Evolutionary conservation across 805 yeast genomes (phyloP), one percentile per base, ranked within the genome.

Genomic region (Saccharomycopsis vini): DNA sequence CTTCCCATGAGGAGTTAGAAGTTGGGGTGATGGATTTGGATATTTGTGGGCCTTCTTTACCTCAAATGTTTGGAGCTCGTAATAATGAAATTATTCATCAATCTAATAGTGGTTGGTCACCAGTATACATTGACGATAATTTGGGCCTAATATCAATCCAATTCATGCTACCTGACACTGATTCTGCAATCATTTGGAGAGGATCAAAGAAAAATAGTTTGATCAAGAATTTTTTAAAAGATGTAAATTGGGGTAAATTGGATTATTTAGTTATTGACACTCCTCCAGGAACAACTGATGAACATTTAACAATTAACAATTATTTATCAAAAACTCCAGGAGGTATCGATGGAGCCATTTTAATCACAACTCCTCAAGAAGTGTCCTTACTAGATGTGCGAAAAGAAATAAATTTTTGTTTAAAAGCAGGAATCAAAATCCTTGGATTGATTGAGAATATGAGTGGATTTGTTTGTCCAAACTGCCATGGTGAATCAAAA

Each of bases 241-340:
- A 90, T 54, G 97, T 92, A 2, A 88, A 86, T 55, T 92, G 99
- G 99, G 95, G 95, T 3, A 51, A 55, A 12, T 54, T 69, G 12
- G 66, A 65, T 51, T 71, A 72, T 20, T 62, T 84, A 44, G 63
- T 92, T 26, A 88, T 92, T 4, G 99, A 92, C 59, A 92, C 99
- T 0, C 99, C 99, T 1, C 99, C 99, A 0, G 99, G 99, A 0
- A 92, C 99, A 0, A 83, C 95, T 0, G 99, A 92, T 62, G 99
- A 92, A 60, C 99, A 92, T 60, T 71, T 92, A 34, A 80, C 95
- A 5, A 89, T 92, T 26, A 85, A 89, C 26, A 79, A 84, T 41
- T 89, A 85, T 57, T 67, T 92, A 73, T 45, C 49, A 5, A 48
- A 48, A 35, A 83, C 85, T 55, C 95, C 86, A 29, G 77, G 82